These are phyloP conservation scores for Botrytis aclada DNA, from an alignment of 2,329 filamentous ascomycete genomes.

Conservation along the genomic window DNA sequence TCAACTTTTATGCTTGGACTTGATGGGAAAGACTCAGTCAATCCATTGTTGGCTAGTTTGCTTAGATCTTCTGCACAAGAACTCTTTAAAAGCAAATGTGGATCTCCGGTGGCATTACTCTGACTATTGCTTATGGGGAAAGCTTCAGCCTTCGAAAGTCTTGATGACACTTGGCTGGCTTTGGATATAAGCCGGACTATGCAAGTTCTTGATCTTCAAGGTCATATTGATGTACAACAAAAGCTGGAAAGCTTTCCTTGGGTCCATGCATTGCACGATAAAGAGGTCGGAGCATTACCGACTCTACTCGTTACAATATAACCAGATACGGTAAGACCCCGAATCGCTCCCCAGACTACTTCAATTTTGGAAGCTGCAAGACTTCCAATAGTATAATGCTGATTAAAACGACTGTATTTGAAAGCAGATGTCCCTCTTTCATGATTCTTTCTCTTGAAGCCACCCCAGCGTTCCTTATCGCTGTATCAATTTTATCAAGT, in stretches of 20 bases:
- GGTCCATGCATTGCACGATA: slow-evolving; percentile 30
- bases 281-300: neutral
- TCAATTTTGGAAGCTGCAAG: slow-evolving; percentile 32
- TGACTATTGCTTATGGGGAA: slow-evolving; percentile 29
- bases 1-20: slow-evolving; percentile 27
- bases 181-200: slow-evolving; percentile 17
- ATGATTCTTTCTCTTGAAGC: slow-evolving; percentile 18
- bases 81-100: neutral
- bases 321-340: slow-evolving; percentile 29
- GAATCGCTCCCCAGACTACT: slow-evolving; percentile 22
- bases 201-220: slow-evolving; percentile 19
- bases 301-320: slow-evolving; percentile 24
- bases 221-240: slow-evolving; percentile 22
- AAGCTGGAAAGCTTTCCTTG: slow-evolving; percentile 32
- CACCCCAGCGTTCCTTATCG: slow-evolving; percentile 40
- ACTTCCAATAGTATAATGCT: slow-evolving; percentile 26
- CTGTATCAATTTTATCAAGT: slow-evolving; percentile 42
- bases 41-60: slow-evolving; percentile 23
- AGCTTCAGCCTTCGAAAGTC: slow-evolving; percentile 17
- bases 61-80: neutral
- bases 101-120: slow-evolving; percentile 26
- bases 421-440: slow-evolving; percentile 26
- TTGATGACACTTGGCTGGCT: slow-evolving; percentile 20
- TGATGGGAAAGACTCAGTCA: slow-evolving; percentile 10
- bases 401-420: slow-evolving; percentile 29